Conservation (phyloP, 1,284 basidiomycete species). For the Ganoderma boninense region DNA sequence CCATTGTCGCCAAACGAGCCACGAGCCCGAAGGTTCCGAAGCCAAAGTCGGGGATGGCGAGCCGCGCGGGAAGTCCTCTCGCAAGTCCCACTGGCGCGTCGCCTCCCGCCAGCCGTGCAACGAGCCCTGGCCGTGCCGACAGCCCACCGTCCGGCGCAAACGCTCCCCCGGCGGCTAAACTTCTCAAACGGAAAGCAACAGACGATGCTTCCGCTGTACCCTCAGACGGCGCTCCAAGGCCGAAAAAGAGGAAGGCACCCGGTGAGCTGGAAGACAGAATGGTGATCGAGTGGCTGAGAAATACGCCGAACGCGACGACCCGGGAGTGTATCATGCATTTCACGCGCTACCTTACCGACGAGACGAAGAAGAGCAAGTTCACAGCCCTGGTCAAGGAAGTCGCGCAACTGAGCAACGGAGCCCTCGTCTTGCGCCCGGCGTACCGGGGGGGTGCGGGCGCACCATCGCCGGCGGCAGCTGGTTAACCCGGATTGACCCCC, state of each 20-base stretch:
- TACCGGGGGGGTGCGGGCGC: constrained; percentile 41
- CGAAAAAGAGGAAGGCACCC: constrained; percentile 73
- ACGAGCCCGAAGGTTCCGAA: constrained; percentile 79
- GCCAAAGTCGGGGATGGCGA: constrained; percentile 54
- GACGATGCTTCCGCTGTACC: constrained; percentile 49
- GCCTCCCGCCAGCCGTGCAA: constrained; percentile 49
- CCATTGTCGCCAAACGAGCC: constrained; percentile 82
- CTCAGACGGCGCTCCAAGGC: constrained; percentile 51
- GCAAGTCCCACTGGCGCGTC: constrained; percentile 40
- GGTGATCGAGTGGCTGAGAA: constrained; percentile 78
- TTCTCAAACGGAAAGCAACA: constrained; percentile 69
- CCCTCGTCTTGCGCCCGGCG: constrained; percentile 65
- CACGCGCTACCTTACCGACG: constrained; percentile 72
- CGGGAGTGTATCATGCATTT: constrained; percentile 83
- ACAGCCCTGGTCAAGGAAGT: constrained; percentile 80
- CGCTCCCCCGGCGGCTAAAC: constrained; percentile 29
- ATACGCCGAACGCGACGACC: constrained; percentile 69
- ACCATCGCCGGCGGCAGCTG: constrained; percentile 16
- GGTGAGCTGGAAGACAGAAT: constrained; percentile 67
- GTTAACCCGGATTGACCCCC: background rate
- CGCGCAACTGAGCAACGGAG: constrained; percentile 71
- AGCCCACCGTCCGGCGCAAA: constrained; percentile 10
- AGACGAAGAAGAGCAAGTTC: constrained; percentile 74
- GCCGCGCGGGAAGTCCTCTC: constrained; percentile 65
- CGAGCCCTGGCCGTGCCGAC: constrained; percentile 43